Evolutionary conservation across 1,284 basidiomycete genomes (phyloP), one percentile per base, ranked within the genome.

Genomic region (Marasmius tenuissimus): DNA sequence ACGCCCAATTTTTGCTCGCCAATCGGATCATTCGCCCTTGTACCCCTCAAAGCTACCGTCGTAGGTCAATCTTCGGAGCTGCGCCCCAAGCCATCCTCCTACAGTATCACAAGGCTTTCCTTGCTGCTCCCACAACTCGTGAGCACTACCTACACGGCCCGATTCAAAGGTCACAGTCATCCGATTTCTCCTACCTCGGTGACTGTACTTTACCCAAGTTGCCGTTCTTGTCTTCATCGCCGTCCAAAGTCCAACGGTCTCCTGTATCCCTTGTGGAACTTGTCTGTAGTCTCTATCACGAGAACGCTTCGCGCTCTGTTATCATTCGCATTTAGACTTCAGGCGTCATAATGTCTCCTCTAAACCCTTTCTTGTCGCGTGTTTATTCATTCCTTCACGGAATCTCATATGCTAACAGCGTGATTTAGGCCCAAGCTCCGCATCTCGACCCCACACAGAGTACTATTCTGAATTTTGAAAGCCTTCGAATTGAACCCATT

Each of bases 1-100:
- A 71, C 70, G 70, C 62, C 61, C 66, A 20, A 54, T 18, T 52
- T 60, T 34, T 37, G 51, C 58, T 45, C 16, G 27, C 56, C 42
- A 49, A 33, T 50, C 60, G 60, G 50, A 42, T 58, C 62, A 55
- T 65, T 33, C 61, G 55, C 58, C 61, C 61, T 51, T 45, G 49
- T 33, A 39, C 57, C 58, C 61, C 57, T 53, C 61, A 52, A 61
- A 59, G 58, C 48, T 52, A 42, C 56, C 55, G 60, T 59, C 58
- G 16, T 37, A 57, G 61, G 61, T 33, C 61, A 55, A 59, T 59
- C 58, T 57, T 63, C 61, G 61, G 61, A 63, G 38, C 27, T 53
- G 22, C 48, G n/a, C 55, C 57, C 5, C 48, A 10, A 9, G n/a
- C 48, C 39, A 45, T 18, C 20, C 42, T 42, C 53, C 61, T 54